These are phyloP conservation scores for Monosporascus cannonballus DNA, from an alignment of 2,329 filamentous ascomycete species.

Conservation along the genomic window DNA sequence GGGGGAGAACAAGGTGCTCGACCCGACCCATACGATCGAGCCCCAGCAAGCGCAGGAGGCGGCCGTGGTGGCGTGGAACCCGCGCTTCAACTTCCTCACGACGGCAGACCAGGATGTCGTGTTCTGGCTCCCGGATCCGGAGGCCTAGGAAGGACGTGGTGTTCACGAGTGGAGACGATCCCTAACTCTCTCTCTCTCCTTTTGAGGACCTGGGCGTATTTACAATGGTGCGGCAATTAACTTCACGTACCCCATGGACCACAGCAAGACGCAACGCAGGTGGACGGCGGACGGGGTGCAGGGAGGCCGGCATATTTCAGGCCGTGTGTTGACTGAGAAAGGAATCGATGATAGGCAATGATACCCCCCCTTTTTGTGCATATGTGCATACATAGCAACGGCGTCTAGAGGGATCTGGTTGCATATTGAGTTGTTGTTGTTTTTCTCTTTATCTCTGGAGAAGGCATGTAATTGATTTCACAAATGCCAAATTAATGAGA, in stretches of 20 bases:
- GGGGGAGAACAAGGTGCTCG: constrained; percentile 51
- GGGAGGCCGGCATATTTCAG: too few relatives aligned
- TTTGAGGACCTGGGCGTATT: too few relatives aligned
- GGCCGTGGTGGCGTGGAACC: constrained; percentile 80
- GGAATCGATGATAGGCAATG: not conserved
- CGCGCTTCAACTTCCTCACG: constrained; percentile 84
- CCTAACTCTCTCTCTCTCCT: too few relatives aligned
- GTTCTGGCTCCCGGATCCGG: constrained; percentile 70
- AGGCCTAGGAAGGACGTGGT: constrained; percentile 30
- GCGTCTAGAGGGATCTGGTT: not conserved
- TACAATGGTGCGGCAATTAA: too few relatives aligned
- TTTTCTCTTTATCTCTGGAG: too few relatives aligned
- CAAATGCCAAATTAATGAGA: too few relatives aligned
- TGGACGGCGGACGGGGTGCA: too few relatives aligned
- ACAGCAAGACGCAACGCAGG: too few relatives aligned
- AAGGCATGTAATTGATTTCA: too few relatives aligned
- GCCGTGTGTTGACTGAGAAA: not conserved
- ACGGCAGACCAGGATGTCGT: constrained; percentile 80
- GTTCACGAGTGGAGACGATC: too few relatives aligned
- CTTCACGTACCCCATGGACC: too few relatives aligned
- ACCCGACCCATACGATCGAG: constrained; percentile 58
- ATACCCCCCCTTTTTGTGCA: not conserved
- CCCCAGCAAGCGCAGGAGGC: constrained; percentile 54
- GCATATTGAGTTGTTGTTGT: too few relatives aligned
- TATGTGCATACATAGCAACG: not conserved